Percentiles rank a stretch among this genome's conserved stretches.
Evolutionary conservation across 768 basidiomycete genomes (phyloP).

Genomic region (Jaapia argillacea): DNA sequence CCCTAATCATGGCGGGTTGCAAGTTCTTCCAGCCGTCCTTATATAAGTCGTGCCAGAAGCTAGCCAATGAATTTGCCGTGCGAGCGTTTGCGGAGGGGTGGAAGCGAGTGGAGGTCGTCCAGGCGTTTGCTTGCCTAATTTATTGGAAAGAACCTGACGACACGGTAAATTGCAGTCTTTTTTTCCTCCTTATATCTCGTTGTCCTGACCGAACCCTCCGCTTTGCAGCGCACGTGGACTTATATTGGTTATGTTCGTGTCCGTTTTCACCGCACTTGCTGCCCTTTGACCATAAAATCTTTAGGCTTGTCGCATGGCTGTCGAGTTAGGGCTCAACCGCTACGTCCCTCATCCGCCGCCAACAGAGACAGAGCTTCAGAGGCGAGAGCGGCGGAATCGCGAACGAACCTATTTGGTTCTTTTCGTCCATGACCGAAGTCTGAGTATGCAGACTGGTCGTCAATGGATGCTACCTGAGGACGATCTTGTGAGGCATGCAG

Average conservation of each 20-base stretch:
- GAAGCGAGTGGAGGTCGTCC: slow-evolving; percentile 80
- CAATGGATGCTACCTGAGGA: slow-evolving; percentile 88
- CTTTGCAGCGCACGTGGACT: slow-evolving; percentile 65
- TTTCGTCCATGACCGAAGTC: slow-evolving; percentile 78
- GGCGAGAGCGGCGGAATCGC: slow-evolving; percentile 70
- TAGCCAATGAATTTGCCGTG: slow-evolving; percentile 66
- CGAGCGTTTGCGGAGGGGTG: slow-evolving; percentile 70
- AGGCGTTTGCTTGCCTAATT: slow-evolving; percentile 80
- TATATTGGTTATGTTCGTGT: slow-evolving; percentile 74
- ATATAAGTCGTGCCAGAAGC: slow-evolving; percentile 57
- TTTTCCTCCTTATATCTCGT: slow-evolving; percentile 4
- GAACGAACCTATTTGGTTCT: slow-evolving; percentile 82
- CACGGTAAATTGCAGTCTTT: slow-evolving; percentile 35
- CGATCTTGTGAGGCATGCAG: slow-evolving; percentile 61
- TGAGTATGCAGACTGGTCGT: slow-evolving; percentile 79
- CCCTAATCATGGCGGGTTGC: slow-evolving; percentile 74
- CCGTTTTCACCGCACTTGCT: slow-evolving; percentile 3
- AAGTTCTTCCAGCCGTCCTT: slow-evolving; percentile 71
- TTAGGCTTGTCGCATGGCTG: slow-evolving; percentile 81
- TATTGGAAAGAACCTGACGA: slow-evolving; percentile 90
- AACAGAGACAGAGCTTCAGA: slow-evolving; percentile 55
- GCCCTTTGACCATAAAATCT: neutral
- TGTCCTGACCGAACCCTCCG: neutral
- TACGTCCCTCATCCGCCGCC: slow-evolving; percentile 43
- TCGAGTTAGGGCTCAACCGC: slow-evolving; percentile 74